These are phyloP conservation scores for Dispira parvispora DNA, from an alignment of 192 early-diverging fungal species.

Conservation along the genomic window DNA sequence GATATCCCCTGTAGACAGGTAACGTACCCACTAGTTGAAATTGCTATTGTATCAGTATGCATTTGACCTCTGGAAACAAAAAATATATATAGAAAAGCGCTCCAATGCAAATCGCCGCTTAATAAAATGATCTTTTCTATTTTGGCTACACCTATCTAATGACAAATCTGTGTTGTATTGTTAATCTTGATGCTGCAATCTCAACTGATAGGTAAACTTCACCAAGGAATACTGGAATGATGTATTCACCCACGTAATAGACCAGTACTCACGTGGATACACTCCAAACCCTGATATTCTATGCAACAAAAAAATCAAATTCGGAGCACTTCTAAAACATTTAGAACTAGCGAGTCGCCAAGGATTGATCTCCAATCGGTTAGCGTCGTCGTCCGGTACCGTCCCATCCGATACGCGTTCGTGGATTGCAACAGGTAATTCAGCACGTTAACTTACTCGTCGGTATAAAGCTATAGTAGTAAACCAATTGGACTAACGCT, in stretches of 20 bases:
- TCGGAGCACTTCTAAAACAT: slow-evolving; percentile 65
- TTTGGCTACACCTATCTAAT: not conserved
- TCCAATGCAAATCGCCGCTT: not conserved
- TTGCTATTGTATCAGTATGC: not conserved
- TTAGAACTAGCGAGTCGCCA: too few species aligned
- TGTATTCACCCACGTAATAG: slow-evolving; percentile 71
- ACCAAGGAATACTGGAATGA: slow-evolving; percentile 80
- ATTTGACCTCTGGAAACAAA: not conserved
- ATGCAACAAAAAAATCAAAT: slow-evolving; percentile 89
- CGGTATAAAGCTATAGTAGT: too few species aligned
- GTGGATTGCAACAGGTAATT: too few species aligned
- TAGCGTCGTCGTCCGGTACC: too few species aligned
- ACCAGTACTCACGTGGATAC: slow-evolving; percentile 43
- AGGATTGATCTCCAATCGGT: too few species aligned
- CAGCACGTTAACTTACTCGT: too few species aligned
- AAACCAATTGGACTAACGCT: too few species aligned
- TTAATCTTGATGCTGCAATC: not conserved
- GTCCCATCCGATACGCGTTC: too few species aligned
- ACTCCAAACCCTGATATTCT: slow-evolving; percentile 90
- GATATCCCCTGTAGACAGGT: slow-evolving; percentile 36
- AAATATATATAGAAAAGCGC: not conserved
- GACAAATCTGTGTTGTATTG: slow-evolving; percentile 4
- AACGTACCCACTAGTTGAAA: not conserved
- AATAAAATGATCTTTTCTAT: not conserved
- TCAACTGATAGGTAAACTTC: slow-evolving; percentile 38